phyloP scores from a whole-genome alignment of 345 rosid genomes.

The Salix brachista region DNA sequence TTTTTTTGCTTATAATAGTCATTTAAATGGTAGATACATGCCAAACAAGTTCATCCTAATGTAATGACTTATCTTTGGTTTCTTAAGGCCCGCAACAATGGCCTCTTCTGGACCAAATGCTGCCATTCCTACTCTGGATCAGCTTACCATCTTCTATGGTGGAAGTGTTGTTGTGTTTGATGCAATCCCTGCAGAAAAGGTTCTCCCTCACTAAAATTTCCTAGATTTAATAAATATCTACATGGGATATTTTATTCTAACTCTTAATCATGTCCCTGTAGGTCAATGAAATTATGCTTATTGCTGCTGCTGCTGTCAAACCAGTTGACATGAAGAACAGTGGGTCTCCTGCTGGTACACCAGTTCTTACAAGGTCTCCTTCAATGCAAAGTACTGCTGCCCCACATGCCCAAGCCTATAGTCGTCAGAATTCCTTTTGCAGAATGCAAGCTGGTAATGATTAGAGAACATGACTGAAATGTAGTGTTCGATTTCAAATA shows the following conservation, averaged over 20 bases:
- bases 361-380: slow-evolving; percentile 72
- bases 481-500: slow-evolving; percentile 1
- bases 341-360: slow-evolving; percentile 38
- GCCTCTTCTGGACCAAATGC: slow-evolving; percentile 34
- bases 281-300: slow-evolving; percentile 67
- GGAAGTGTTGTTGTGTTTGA: slow-evolving; percentile 73
- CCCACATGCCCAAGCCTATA: slow-evolving; percentile 40
- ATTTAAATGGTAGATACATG: not conserved
- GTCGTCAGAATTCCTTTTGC: slow-evolving; percentile 52
- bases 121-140: slow-evolving; percentile 33
- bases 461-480: slow-evolving; percentile 3
- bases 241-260: not conserved
- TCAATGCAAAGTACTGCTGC: slow-evolving; percentile 76
- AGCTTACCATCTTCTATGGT: slow-evolving; percentile 78
- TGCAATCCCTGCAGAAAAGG: slow-evolving; percentile 69
- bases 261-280: slow-evolving; percentile 17
- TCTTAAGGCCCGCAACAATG: slow-evolving; percentile 31
- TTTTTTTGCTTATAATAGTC: not conserved
- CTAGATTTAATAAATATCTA: not conserved
- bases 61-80: slow-evolving; percentile 1
- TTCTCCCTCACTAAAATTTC: slow-evolving; percentile 12
- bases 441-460: slow-evolving; percentile 72
- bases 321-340: slow-evolving; percentile 44
- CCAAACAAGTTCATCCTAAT: not conserved
- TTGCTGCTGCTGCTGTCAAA: slow-evolving; percentile 49